A percentile compares a stretch with the other conserved stretches of the same genome.
These are phyloP conservation scores for Tricholomella constricta DNA, from an alignment of 768 basidiomycete species.

Conservation along the genomic window DNA sequence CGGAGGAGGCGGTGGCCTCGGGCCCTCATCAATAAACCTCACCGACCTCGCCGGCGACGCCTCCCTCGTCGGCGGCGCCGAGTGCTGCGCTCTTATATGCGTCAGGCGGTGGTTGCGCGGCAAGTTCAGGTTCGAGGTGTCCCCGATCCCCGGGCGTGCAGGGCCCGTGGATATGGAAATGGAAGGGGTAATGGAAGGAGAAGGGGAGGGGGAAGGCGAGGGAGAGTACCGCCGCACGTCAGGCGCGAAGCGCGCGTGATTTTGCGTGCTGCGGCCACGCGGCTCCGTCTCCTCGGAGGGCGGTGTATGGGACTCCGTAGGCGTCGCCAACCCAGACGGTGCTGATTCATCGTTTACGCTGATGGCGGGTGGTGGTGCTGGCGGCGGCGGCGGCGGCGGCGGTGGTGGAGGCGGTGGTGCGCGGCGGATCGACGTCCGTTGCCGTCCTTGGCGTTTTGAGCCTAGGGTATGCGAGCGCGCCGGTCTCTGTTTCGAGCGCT, in stretches of 20 bases:
- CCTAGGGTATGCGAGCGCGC: slow-evolving; percentile 9
- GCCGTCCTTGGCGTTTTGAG: slow-evolving; percentile 9
- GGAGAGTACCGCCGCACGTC: not conserved
- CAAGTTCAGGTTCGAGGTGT: slow-evolving; percentile 14
- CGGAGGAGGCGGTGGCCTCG: not conserved
- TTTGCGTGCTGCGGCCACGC: slow-evolving; percentile 9
- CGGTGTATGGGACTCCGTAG: slow-evolving; percentile 9
- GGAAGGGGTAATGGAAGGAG: not conserved
- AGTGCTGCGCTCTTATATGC: slow-evolving; percentile 30
- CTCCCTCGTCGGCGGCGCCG: slow-evolving; percentile 37
- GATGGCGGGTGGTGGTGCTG: too few species aligned
- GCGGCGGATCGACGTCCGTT: slow-evolving; percentile 16
- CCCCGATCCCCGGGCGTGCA: slow-evolving; percentile 14
- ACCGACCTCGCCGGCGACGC: slow-evolving; percentile 48
- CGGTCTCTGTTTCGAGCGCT: slow-evolving; percentile 12
- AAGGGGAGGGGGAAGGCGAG: not conserved
- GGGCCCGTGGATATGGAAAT: too few species aligned
- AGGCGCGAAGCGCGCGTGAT: not conserved
- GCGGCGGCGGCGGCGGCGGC: too few species aligned
- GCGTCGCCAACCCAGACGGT: slow-evolving; percentile 1
- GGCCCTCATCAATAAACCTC: slow-evolving; percentile 36
- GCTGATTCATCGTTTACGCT: too few species aligned
- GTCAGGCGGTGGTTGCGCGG: slow-evolving; percentile 34
- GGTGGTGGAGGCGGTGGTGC: slow-evolving; percentile 5
- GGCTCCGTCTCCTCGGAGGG: slow-evolving; percentile 9